These are phyloP conservation scores for Phytopythium chamaehyphon DNA, from an alignment of 352 stramenopile genomes.

Conservation along the genomic window DNA sequence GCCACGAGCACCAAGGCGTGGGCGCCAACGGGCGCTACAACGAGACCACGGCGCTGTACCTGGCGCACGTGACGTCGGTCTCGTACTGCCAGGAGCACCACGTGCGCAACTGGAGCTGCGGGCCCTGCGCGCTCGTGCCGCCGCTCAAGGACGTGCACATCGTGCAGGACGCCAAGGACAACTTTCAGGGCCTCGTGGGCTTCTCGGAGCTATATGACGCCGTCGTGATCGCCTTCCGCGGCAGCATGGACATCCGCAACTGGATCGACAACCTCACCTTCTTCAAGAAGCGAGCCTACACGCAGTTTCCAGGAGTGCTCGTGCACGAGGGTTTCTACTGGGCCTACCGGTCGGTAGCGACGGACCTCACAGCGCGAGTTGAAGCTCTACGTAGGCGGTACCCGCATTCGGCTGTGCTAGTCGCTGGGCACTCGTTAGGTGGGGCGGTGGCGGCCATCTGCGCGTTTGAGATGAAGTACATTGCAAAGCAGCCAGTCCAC, in stretches of 20 bases:
- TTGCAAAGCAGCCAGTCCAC: conserved; percentile 51
- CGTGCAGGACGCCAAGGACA: conserved; percentile 66
- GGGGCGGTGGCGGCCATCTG: conserved; percentile 69
- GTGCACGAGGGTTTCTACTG: conserved; percentile 83
- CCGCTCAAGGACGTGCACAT: conserved; percentile 43
- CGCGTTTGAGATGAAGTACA: conserved; percentile 63
- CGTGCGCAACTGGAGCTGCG: conserved; percentile 73
- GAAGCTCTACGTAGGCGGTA: conserved; percentile 25
- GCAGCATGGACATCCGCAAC: conserved; percentile 79
- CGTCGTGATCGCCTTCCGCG: conserved; percentile 73
- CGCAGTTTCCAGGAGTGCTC: conserved; percentile 44
- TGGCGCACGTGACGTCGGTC: conserved; percentile 73
- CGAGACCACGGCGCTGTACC: conserved; percentile 58
- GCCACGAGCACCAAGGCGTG: not conserved
- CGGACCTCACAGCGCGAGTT: conserved; percentile 40
- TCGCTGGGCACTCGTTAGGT: conserved; percentile 75
- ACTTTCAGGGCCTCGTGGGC: conserved; percentile 76
- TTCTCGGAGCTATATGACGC: conserved; percentile 51
- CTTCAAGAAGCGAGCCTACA: conserved; percentile 65
- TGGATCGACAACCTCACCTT: conserved; percentile 87
- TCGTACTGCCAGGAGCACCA: conserved; percentile 67
- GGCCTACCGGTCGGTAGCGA: conserved; percentile 62
- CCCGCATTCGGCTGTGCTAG: conserved; percentile 41
- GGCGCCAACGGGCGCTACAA: conserved; percentile 40
- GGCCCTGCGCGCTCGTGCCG: conserved; percentile 56